A percentile compares a stretch with the other conserved stretches of the same genome.
Evolutionary conservation across 495 filamentous ascomycete genomes (phyloP).

Genomic region (Xylaria flabelliformis): DNA sequence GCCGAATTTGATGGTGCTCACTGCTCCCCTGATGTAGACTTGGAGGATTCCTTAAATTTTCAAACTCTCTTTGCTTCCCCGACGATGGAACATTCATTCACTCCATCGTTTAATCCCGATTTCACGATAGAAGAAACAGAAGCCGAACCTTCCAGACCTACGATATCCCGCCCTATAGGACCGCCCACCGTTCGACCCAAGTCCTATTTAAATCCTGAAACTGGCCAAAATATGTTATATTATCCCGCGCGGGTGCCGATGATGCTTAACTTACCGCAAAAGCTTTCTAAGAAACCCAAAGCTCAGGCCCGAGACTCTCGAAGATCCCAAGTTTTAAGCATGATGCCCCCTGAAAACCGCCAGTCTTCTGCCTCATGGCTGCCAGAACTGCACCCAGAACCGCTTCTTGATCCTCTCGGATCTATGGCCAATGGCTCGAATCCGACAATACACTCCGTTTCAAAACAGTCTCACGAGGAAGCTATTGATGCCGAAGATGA

Average conservation of each 20-base stretch:
- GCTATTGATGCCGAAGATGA: conserved; percentile 18
- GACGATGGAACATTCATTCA: conserved; percentile 27
- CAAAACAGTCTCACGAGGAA: neutral
- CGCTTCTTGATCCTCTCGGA: conserved; percentile 42
- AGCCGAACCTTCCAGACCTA: conserved; percentile 27
- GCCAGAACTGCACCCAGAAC: conserved; percentile 46
- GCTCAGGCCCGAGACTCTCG: conserved; percentile 67
- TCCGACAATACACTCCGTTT: conserved; percentile 10
- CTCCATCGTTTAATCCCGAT: conserved; percentile 32
- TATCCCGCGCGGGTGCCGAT: conserved; percentile 95
- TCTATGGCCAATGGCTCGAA: conserved; percentile 22
- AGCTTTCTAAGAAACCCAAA: conserved; percentile 76
- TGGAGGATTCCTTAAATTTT: conserved; percentile 35
- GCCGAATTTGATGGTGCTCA: conserved; percentile 95
- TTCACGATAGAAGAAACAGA: conserved; percentile 28
- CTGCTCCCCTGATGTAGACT: conserved; percentile 60
- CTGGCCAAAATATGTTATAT: conserved; percentile 82
- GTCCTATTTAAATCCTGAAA: conserved; percentile 67
- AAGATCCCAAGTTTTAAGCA: conserved; percentile 66
- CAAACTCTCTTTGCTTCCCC: conserved; percentile 38
- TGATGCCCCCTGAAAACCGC: conserved; percentile 45
- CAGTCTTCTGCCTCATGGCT: conserved; percentile 51
- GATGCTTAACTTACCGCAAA: conserved; percentile 90
- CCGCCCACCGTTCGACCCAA: conserved; percentile 56
- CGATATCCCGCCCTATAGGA: conserved; percentile 31